These are phyloP conservation scores for Metschnikowia proteae DNA, from an alignment of 805 yeast species.

Conservation along the genomic window DNA sequence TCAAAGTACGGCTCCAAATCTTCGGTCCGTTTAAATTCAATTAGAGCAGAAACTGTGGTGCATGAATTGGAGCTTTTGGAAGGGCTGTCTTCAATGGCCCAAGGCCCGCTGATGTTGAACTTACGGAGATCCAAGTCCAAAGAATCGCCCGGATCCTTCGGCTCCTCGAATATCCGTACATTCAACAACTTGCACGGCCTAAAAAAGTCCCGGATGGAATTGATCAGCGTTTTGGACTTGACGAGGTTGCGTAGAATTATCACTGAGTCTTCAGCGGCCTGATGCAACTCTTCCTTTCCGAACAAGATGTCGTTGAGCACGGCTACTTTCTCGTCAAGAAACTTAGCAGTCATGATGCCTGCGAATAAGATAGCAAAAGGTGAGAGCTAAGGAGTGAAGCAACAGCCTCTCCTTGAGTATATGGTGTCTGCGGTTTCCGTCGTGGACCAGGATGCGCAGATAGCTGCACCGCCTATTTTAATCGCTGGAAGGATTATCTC, in stretches of 20 bases:
- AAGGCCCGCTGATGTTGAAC: not conserved
- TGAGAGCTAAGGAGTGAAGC: too few relatives aligned
- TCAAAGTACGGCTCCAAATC: slow-evolving; percentile 1
- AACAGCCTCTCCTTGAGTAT: not conserved
- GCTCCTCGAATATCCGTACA: slow-evolving; percentile 2
- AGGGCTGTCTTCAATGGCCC: not conserved
- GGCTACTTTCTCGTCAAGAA: not conserved
- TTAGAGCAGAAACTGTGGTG: not conserved
- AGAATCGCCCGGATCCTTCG: not conserved
- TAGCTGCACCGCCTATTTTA: too few relatives aligned
- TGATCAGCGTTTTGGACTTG: slow-evolving; percentile 4
- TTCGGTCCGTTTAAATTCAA: not conserved
- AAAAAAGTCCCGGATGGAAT: slow-evolving; percentile 1
- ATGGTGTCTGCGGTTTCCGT: not conserved
- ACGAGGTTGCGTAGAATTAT: slow-evolving; percentile 1
- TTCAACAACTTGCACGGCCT: slow-evolving; percentile 1
- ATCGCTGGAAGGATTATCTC: too few relatives aligned
- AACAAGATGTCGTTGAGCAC: not conserved
- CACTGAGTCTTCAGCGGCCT: not conserved
- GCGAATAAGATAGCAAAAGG: too few relatives aligned
- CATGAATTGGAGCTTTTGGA: not conserved
- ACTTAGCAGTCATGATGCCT: not conserved
- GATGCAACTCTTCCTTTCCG: not conserved
- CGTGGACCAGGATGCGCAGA: too few relatives aligned
- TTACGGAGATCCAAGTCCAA: slow-evolving; percentile 2